Evolutionary conservation across 2,329 filamentous ascomycete species (phyloP), one percentile per base, ranked within the genome.

Genomic region (Penicillium sp.): DNA sequence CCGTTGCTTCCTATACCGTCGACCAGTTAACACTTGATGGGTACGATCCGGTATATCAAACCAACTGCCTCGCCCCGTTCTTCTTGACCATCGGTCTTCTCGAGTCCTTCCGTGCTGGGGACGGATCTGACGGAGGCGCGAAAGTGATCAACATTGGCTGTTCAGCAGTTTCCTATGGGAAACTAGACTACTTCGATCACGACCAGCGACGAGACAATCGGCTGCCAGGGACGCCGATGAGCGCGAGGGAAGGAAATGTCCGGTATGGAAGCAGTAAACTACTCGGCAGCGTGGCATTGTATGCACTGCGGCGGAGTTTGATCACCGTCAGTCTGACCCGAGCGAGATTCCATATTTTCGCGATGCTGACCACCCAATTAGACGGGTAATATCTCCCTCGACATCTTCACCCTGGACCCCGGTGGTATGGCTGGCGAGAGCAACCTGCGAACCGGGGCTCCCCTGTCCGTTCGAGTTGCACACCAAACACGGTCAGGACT

Each of bases 201-300:
- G 53, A 59, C 16, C 48, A 52, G 42, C 53, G 54, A 22, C 48
- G 52, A 32, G 51, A 49, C 14, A 46, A 44, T 20, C 46, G 47
- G 24, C 46, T 32, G 10, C 49, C 55, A n/a, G 65, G 62, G 11
- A 59, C 60, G 8, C 35, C 52, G 8, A 43, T 68, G 40, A 58
- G 58, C 44, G 55, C 51, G 11, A 65, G 62, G 43, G 63, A 68
- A 53, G 61, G 52, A 11, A 59, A 55, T 37, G 31, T 55, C 18
- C 62, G 65, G 14, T 67, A 62, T 42, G 62, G 62, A 20, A 69
- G 66, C 46, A 68, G 65, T 47, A 68, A 69, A 46, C 42, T 69
- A 23, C 44, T 68, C 14, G 62, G 61, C 46, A 65, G 59, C 42
- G 59, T 61, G 6, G 61, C 63, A 14, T 61, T 69, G 59, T 68